These are phyloP conservation scores for Pseudocercospora fijiensis DNA, from an alignment of 2,329 filamentous ascomycete genomes.

Conservation along the genomic window DNA sequence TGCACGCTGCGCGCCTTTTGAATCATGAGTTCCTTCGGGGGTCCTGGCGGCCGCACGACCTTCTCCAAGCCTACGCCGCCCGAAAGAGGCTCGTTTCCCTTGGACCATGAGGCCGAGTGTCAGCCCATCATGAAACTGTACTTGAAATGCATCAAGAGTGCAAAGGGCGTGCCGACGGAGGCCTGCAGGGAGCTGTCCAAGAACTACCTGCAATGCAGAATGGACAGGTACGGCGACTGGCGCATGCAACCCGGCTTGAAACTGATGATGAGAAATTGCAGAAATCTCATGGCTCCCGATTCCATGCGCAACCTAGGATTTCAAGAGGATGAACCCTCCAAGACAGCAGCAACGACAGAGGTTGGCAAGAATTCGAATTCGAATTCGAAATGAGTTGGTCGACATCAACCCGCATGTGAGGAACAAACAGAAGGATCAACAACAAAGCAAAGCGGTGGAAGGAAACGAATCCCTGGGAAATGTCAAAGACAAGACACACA, in stretches of 20 bases:
- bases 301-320: constrained; percentile 94
- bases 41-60: constrained; percentile 60
- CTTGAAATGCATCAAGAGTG: constrained; percentile 80
- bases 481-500: background rate
- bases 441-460: background rate
- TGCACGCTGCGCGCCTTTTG: background rate
- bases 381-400: constrained; percentile 4
- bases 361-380: constrained; percentile 9
- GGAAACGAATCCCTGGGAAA: background rate
- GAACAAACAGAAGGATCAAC: background rate
- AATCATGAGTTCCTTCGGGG: constrained; percentile 59
- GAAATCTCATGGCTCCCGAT: constrained; percentile 94
- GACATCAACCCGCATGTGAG: background rate
- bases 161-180: constrained; percentile 79
- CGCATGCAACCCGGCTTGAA: background rate
- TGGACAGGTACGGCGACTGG: constrained; percentile 70
- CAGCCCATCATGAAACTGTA: constrained; percentile 84
- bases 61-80: constrained; percentile 73
- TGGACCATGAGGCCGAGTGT: constrained; percentile 96
- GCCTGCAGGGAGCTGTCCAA: constrained; percentile 85
- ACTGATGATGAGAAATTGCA: constrained; percentile 9
- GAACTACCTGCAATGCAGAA: constrained; percentile 83
- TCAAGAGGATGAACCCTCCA: constrained; percentile 17
- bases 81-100: constrained; percentile 90
- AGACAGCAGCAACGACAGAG: constrained; percentile 2